These are phyloP conservation scores for Aspergillus calidoustus DNA, from an alignment of 2,329 filamentous ascomycete genomes.

Conservation along the genomic window DNA sequence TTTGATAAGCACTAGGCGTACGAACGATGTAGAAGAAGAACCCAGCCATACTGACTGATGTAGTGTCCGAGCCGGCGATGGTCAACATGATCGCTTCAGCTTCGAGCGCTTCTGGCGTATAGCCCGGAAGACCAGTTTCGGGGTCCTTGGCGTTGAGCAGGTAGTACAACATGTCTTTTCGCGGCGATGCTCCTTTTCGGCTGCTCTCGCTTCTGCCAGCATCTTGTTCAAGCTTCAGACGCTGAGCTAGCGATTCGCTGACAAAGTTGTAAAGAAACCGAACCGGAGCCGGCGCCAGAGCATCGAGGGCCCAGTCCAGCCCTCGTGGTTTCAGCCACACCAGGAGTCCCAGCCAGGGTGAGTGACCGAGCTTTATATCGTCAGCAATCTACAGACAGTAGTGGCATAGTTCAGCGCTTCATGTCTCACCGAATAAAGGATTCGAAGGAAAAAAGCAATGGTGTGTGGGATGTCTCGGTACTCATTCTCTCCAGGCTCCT, in stretches of 20 bases:
- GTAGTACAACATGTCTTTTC: conserved; percentile 6
- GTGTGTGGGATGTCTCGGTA: conserved; percentile 11
- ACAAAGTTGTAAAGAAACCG: conserved; percentile 10
- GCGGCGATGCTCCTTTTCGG: neutral
- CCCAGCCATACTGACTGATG: conserved; percentile 46
- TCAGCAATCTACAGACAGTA: neutral
- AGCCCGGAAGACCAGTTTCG: neutral
- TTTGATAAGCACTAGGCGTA: conserved; percentile 34
- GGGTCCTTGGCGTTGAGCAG: conserved; percentile 8
- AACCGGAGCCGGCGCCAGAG: neutral
- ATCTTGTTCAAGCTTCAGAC: neutral
- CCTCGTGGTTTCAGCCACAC: conserved; percentile 11
- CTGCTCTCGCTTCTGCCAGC: neutral
- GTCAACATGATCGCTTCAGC: conserved; percentile 8
- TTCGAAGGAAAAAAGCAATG: conserved; percentile 7
- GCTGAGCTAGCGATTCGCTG: neutral
- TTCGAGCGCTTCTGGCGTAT: conserved; percentile 6
- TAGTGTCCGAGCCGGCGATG: conserved; percentile 41
- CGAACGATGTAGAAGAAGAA: conserved; percentile 45
- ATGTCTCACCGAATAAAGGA: conserved; percentile 9
- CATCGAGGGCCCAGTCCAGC: conserved; percentile 1
- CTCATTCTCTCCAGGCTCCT: conserved; percentile 8
- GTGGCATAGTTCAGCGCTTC: neutral
- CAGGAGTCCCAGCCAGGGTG: neutral
- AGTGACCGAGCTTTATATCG: conserved; percentile 3